phyloP scores from a whole-genome alignment of 1,284 basidiomycete genomes.

The Sporisorium graminicola region DNA sequence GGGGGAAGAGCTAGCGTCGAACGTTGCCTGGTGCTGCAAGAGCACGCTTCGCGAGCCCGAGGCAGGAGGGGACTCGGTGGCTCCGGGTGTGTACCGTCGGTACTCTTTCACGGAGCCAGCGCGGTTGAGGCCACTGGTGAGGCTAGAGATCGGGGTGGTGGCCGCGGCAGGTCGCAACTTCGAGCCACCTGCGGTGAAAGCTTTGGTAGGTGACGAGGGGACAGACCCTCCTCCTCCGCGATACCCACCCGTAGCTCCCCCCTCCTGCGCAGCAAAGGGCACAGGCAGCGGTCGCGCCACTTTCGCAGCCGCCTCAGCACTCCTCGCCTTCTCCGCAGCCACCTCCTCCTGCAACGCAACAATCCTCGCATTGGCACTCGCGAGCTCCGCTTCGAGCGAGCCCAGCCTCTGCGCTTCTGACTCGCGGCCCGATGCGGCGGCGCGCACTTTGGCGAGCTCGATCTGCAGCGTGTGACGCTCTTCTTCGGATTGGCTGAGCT shows the following conservation, averaged over 20 bases:
- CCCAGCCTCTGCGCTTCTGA: conserved; percentile 8
- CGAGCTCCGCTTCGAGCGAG: conserved; percentile 21
- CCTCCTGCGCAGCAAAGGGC: neutral
- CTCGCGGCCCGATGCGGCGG: conserved; percentile 19
- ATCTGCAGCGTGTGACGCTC: conserved; percentile 27
- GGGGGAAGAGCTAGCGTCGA: neutral
- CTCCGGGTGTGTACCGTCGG: conserved; percentile 27
- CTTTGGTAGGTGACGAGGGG: conserved; percentile 33
- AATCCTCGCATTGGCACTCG: conserved; percentile 17
- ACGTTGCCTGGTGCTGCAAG: conserved; percentile 15
- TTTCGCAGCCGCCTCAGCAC: conserved; percentile 10
- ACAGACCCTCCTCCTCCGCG: conserved; percentile 17
- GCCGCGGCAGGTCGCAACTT: conserved; percentile 15
- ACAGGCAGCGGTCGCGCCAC: conserved; percentile 34
- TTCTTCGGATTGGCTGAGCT: conserved; percentile 29
- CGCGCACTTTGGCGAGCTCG: conserved; percentile 29
- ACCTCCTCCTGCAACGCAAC: conserved; percentile 39
- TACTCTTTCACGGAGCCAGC: conserved; percentile 62
- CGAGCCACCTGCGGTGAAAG: conserved; percentile 14
- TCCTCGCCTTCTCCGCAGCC: conserved; percentile 14
- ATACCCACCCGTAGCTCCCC: too few species aligned
- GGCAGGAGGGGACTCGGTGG: conserved; percentile 1
- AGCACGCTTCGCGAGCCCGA: conserved; percentile 26
- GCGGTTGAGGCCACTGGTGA: conserved; percentile 20
- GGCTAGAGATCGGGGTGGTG: neutral